phyloP scores from a whole-genome alignment of 345 rosid species.

The Citrus reticulata region DNA sequence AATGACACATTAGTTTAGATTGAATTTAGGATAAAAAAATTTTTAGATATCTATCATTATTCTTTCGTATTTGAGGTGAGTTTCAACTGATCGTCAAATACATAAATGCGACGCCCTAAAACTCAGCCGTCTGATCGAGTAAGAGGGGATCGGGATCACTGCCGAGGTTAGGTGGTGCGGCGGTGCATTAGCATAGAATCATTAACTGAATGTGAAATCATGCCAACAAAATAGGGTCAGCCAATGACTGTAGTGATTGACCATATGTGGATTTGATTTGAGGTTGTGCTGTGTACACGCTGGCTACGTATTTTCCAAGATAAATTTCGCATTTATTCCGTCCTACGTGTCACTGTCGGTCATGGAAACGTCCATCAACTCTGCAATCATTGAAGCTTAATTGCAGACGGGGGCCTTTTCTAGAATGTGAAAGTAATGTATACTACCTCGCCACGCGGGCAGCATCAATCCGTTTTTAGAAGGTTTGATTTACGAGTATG shows the following conservation, averaged over 20 bases:
- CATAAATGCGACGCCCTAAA: neutral
- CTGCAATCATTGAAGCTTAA: constrained; percentile 18
- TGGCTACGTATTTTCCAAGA: constrained; percentile 21
- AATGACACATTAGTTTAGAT: no score
- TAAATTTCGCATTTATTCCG: no score
- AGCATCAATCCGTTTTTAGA: neutral
- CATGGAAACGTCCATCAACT: constrained; percentile 4
- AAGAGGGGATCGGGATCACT: neutral
- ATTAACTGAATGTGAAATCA: neutral
- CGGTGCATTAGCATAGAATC: neutral
- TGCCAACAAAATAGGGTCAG: neutral
- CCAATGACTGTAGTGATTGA: neutral
- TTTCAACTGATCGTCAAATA: neutral
- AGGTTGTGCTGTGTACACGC: constrained; percentile 1
- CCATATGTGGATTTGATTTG: neutral
- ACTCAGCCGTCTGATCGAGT: neutral
- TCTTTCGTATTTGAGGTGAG: no score
- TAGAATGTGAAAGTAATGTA: neutral
- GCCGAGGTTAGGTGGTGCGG: neutral
- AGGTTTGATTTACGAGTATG: no score
- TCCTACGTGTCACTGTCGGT: constrained; percentile 32
- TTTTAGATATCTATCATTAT: no score
- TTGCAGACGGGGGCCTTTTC: neutral
- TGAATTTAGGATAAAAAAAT: no score
- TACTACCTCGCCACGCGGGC: neutral